Evolutionary conservation across 75 land plant species (phyloP).

Genomic region (Selaginella moellendorffii): DNA sequence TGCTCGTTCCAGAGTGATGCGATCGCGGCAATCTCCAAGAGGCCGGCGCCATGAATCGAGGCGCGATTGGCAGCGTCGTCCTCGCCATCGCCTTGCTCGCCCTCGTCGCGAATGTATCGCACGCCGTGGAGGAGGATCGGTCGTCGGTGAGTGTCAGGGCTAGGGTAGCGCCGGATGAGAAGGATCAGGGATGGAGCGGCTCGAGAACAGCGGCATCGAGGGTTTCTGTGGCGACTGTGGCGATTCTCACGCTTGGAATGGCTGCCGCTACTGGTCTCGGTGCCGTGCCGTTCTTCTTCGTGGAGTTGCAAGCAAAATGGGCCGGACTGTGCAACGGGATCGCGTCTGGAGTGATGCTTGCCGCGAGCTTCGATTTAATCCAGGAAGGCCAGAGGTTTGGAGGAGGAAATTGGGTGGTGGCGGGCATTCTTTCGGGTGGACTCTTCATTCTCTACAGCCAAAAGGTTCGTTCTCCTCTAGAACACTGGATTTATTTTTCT

Average conservation of each 20-base stretch:
- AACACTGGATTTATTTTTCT: background rate
- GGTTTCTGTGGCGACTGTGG: slow-evolving; percentile 74
- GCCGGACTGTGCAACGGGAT: slow-evolving; percentile 94
- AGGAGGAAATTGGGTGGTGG: slow-evolving; percentile 69
- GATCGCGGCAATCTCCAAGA: too few species aligned
- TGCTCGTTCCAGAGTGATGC: too few species aligned
- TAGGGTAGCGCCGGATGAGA: background rate
- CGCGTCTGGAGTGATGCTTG: slow-evolving; percentile 97
- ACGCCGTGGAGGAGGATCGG: too few species aligned
- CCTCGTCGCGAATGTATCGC: too few species aligned
- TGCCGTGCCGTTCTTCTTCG: slow-evolving; percentile 90
- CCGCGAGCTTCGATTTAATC: slow-evolving; percentile 94
- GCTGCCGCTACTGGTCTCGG: slow-evolving; percentile 96
- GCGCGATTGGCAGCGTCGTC: too few species aligned
- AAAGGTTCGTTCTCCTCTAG: slow-evolving; percentile 26
- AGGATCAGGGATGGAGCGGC: background rate
- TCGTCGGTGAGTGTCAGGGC: too few species aligned
- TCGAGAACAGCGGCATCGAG: slow-evolving; percentile 8
- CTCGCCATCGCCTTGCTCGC: too few species aligned
- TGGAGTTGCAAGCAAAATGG: slow-evolving; percentile 80
- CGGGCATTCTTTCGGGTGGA: slow-evolving; percentile 71
- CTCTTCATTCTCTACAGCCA: slow-evolving; percentile 80
- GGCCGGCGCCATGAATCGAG: too few species aligned
- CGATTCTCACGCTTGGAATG: slow-evolving; percentile 80
- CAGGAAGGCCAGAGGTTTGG: slow-evolving; percentile 90